phyloP scores from a whole-genome alignment of 768 basidiomycete species.

The Tephrocybe sp. region DNA sequence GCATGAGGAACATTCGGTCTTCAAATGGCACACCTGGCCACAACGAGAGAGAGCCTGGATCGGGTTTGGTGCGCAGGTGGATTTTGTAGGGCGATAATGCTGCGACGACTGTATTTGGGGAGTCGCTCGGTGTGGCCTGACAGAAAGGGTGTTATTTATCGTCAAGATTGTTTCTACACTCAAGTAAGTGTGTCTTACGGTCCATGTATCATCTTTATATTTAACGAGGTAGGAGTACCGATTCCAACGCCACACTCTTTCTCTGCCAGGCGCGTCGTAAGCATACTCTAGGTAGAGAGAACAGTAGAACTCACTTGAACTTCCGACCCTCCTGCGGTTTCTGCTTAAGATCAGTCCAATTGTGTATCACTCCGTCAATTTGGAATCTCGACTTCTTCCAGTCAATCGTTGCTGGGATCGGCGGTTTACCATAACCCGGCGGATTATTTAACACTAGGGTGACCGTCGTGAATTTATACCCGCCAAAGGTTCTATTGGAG shows the following conservation, averaged over 20 bases:
- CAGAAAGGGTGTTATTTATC: no score
- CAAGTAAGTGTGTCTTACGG: neutral
- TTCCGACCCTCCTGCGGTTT: neutral
- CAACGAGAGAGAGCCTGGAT: neutral
- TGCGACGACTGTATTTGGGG: neutral
- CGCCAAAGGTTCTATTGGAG: neutral
- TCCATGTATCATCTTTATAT: conserved; percentile 2
- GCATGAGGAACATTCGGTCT: conserved; percentile 11
- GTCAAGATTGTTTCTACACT: no score
- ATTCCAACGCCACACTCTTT: conserved; percentile 3
- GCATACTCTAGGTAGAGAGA: no score
- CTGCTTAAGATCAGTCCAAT: neutral
- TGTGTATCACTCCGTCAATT: conserved; percentile 2
- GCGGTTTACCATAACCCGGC: neutral
- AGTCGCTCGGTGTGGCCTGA: neutral
- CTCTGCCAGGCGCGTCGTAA: neutral
- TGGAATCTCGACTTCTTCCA: conserved; percentile 8
- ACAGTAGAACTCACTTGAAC: neutral
- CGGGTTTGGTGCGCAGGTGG: neutral
- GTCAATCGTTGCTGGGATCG: neutral
- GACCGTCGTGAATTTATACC: conserved; percentile 2
- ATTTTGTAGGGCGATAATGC: conserved; percentile 1
- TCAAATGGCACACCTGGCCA: neutral
- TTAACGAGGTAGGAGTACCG: conserved; percentile 2
- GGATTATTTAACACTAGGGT: neutral